These are phyloP conservation scores for Metarhizium album DNA, from an alignment of 2,329 filamentous ascomycete genomes.

Conservation along the genomic window DNA sequence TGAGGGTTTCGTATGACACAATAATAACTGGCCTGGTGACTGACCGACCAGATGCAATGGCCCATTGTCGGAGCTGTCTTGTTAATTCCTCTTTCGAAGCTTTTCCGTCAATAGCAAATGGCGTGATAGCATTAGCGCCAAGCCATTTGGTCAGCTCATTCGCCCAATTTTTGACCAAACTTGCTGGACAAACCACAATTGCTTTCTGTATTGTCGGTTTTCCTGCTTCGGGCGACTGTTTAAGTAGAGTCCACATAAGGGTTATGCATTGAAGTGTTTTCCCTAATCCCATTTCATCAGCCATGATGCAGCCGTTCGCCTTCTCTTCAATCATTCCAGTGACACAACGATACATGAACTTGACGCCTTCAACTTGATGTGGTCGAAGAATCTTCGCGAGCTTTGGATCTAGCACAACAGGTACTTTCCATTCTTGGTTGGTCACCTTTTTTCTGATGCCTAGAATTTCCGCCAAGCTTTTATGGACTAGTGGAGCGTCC, in stretches of 20 bases:
- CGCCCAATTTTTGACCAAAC: conserved; percentile 94
- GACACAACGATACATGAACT: conserved; percentile 90
- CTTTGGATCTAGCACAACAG: conserved; percentile 89
- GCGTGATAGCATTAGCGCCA: conserved; percentile 77
- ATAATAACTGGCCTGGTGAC: conserved; percentile 91
- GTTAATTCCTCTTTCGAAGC: conserved; percentile 89
- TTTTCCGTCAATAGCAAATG: conserved; percentile 95
- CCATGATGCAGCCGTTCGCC: conserved; percentile 98
- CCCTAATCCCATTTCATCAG: conserved; percentile 95
- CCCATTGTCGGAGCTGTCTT: conserved; percentile 87
- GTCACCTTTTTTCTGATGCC: conserved; percentile 87
- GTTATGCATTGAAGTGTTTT: conserved; percentile 97
- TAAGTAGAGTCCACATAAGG: conserved; percentile 90
- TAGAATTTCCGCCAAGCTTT: conserved; percentile 88
- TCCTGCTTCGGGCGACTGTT: conserved; percentile 91
- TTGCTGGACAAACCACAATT: conserved; percentile 92
- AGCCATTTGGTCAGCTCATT: conserved; percentile 97
- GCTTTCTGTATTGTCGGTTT: conserved; percentile 92
- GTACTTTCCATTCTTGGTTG: conserved; percentile 73
- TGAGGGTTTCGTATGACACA: conserved; percentile 92
- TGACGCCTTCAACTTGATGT: conserved; percentile 96
- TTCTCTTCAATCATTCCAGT: conserved; percentile 92
- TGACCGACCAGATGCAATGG: conserved; percentile 77
- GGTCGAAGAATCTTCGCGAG: conserved; percentile 84
- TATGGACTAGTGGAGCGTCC: conserved; percentile 78